Evolutionary conservation across 306 rosid genomes (phyloP), one percentile per base, ranked within the genome.

Genomic region (Castanospermum australe): DNA sequence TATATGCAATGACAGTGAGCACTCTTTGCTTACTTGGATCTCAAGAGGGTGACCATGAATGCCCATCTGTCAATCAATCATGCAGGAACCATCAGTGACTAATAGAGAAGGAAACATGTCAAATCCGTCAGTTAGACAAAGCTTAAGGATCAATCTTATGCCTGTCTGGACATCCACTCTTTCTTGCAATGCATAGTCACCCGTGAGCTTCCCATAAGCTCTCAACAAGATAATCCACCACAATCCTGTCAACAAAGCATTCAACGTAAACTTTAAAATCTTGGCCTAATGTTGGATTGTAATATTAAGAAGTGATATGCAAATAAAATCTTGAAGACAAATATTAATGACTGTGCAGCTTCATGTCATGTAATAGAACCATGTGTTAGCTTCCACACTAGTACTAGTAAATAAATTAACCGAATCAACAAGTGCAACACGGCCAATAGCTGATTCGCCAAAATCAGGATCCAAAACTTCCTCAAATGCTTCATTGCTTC

Each of bases 1-100:
- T 30, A 67, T 18, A 78, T 18, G 51, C 17, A 54, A 71, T 5
- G n/a, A n/a, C n/a, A 42, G 28, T 5, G 60, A 80, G 60, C 22
- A 60, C 63, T 82, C 50, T 32, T 63, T 56, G 71, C 94, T 82
- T 84, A 92, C 97, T 80, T 94, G 97, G 59, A 94, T 94, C 87
- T 94, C 98, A 22, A 94, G 96, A 63, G 98, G 98, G 87, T 94
- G 97, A 35, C 97, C 98, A 55, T 92, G 97, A 80, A 92, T 92
- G 5, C 98, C 98, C 98, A 92, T 90, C 80, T 97, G 89, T 81
- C 98, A 86, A 88, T 94, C 98, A 78, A 94, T 94, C 98, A 94
- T 94, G 88, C 98, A 94, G 78, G 98, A 92, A 76, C 98, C 97
- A 73, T 94, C 98, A 24, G 93, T 88, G 67, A 94, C 97, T 33